Base-by-base conservation (phyloP, 2,329 filamentous ascomycete genomes). In the Lachnellula cervina region DNA sequence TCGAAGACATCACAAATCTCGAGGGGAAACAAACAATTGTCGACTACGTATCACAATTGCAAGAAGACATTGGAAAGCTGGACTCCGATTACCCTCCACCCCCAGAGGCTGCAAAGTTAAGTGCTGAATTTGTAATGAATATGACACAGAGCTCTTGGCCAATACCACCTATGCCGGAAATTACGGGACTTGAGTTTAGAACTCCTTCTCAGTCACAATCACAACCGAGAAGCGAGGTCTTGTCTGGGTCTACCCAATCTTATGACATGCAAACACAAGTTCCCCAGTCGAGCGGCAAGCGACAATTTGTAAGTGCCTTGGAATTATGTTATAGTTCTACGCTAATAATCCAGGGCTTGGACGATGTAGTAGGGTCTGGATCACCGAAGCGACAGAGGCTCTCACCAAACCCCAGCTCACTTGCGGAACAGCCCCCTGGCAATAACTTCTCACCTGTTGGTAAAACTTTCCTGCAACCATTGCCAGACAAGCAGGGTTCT, bases 11-110 rank as follows among this genome's bases (percentile, higher is more conserved):
- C 23, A 42, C 65, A 2, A 56, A 61, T 28, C 40, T 57, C 2
- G 59, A 63, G 25, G 61, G 64, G 28, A 66, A 59, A 44, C 48
- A 60, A 17, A 48, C 51, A 40, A 38, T 71, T 14, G 57, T 68
- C 16, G 59, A 59, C 38, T 66, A 56, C 37, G 46, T 68, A 44
- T 48, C 51, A 19, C 62, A 66, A 44, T 58, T 63, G 9, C 48
- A 55, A 46, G 62, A 62, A 16, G 40, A 55, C 17, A 58, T 64
- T 8, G 69, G 67, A 9, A 61, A 55, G 17, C 42, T 64, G 1
- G 38, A 51, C 9, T 28, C 51, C 16, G 56, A 59, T 21, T 59
- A 64, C 50, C 59, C 43, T 9, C 38, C 52, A 28, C 66, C 67
- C 21, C 53, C 63, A 32, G 52, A 56, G 16, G 60, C 68, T 2